Base-by-base conservation (phyloP, 2,329 filamentous ascomycete genomes). In the Colletotrichum brevisporum region DNA sequence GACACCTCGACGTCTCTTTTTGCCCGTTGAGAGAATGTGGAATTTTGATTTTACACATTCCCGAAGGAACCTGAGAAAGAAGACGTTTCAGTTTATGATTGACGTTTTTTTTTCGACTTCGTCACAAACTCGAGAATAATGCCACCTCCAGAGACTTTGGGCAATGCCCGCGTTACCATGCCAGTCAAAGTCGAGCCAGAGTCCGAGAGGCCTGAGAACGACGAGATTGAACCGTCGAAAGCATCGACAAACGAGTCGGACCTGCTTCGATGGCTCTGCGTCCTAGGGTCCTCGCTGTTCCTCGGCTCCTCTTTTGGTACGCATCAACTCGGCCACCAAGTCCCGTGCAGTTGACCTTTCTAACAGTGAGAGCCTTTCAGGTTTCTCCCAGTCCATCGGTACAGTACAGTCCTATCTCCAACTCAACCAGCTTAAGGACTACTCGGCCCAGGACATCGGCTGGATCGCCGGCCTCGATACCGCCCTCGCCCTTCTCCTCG, bases 401-500 rank as follows among this genome's bases (percentile, higher is more conserved):
- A 80, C 83, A 1, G 74, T 86, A 0, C 84, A 86, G 70, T 78
- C 83, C 48, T 84, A 85, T 63, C 78, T 85, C 21, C 78, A 78
- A 41, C 75, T 74, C 5, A 76, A 86, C 62, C 84, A 86, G 70
- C 76, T 86, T 0, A 73, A 76, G 0, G 66, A 73, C 8, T 84
- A 83, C 68, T 78, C 78, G 4, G 75, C 81, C 5, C 74, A 80
- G 4, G 79, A 85, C 18, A 78, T 86, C 1, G 84, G 83, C 27
- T 86, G 84, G 84, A 85, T 86, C 62, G 80, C 82, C 0, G 81
- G 83, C 0, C 70, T 85, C 4, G 80, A 84, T 27, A 78, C 81
- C 3, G 84, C 84, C 58, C 72, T 86, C 2, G 78, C 80, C 0
- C 74, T 85, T 0, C 79, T 83, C 15, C 75, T 84, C 2, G 83